Base-by-base conservation (phyloP, 805 yeast genomes). In the Zygosaccharomyces pseudorouxii region DNA sequence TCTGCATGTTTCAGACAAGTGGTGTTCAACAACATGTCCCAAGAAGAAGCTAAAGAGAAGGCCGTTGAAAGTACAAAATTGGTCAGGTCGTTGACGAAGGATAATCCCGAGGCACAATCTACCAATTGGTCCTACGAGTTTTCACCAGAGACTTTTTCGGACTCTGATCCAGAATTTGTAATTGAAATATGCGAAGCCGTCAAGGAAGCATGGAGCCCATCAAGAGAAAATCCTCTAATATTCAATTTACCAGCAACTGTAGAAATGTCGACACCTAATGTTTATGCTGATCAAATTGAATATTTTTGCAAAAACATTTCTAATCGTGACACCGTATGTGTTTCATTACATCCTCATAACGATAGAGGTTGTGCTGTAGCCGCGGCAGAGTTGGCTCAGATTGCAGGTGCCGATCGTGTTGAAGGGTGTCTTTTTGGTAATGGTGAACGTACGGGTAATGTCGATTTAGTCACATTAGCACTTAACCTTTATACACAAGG, bases 281-380 rank as follows among this genome's bases (percentile, higher is more conserved):
- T 81, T 40, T 84, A 84, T 58, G 92, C 92, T 46, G 92, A 84
- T 69, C 89, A 84, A 70, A 79, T 84, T 55, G 92, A 84, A 67
- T 84, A 82, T 61, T 84, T 84, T 68, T 76, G 81, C 55, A 79
- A 74, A 45, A 76, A 83, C 60, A 84, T 84, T 47, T 64, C 80
- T 42, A 87, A 84, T 61, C 77, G 90, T 66, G 89, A 84, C 60
- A 83, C 81, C 58, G 79, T 83, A 37, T 71, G 81, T 52, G 78
- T 84, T 50, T 83, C 89, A 19, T 75, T 84, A 12, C 92, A 84
- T 62, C 78, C 85, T 52, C 92, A 84, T 68, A 84, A 84, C 59
- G 92, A 84, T 64, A 77, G 92, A 68, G 92, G 92, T 16, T 83
- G 88, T 65, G 89, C 87, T 62, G 89, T 84, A 47, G 92, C 92